Evolutionary conservation across 2,329 filamentous ascomycete genomes (phyloP).

Genomic region (Arachnomyces sp.): DNA sequence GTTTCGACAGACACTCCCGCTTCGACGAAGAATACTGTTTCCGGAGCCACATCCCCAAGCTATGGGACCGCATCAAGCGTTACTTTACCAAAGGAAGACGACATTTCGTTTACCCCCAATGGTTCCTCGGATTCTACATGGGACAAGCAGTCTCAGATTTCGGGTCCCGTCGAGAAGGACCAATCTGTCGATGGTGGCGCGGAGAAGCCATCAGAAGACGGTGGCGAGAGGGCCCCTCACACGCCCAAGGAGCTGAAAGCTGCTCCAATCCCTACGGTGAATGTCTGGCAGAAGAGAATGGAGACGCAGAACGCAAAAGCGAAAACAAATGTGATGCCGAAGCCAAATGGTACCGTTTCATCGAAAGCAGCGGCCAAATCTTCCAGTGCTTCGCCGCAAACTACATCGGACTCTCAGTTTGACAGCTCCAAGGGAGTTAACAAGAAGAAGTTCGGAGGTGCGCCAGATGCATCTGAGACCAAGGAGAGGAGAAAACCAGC

Average conservation of each 20-base stretch:
- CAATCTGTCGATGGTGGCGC: constrained; percentile 39
- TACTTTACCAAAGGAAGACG: constrained; percentile 52
- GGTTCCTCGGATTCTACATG: constrained; percentile 59
- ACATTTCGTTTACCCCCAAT: constrained; percentile 55
- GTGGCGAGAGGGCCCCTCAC: constrained; percentile 54
- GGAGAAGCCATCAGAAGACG: constrained; percentile 46
- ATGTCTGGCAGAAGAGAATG: constrained; percentile 77
- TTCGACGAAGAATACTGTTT: constrained; percentile 26
- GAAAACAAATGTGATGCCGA: constrained; percentile 30
- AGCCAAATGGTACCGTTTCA: constrained; percentile 16
- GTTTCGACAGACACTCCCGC: constrained; percentile 12
- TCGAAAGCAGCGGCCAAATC: constrained; percentile 17
- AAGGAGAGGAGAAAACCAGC: constrained; percentile 31
- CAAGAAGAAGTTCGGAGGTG: constrained; percentile 31
- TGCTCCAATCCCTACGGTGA: constrained; percentile 74
- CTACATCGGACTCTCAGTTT: constrained; percentile 31
- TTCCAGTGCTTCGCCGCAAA: constrained; percentile 16
- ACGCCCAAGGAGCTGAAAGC: constrained; percentile 61
- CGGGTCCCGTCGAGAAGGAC: constrained; percentile 53
- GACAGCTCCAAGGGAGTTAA: constrained; percentile 34
- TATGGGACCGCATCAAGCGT: constrained; percentile 47
- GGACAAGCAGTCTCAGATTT: constrained; percentile 57
- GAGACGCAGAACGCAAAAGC: constrained; percentile 53
- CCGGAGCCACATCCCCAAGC: constrained; percentile 47
- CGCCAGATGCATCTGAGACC: constrained; percentile 17